These are phyloP conservation scores for Leccinum cinnamomeum DNA, from an alignment of 1,284 basidiomycete species.

Conservation along the genomic window DNA sequence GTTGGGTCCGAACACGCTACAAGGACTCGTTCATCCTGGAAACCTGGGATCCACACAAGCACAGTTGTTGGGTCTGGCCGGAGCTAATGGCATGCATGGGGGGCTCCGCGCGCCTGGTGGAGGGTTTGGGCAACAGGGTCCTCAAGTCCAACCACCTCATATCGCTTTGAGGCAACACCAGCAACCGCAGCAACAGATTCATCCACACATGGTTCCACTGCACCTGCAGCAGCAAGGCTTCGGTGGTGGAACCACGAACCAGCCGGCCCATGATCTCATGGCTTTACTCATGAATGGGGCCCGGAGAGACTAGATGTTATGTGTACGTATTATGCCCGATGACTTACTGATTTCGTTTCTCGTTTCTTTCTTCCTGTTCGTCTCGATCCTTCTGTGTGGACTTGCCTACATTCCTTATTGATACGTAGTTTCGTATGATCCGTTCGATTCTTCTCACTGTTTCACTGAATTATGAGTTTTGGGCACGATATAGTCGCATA, in stretches of 20 bases:
- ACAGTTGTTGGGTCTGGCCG: conserved; percentile 47
- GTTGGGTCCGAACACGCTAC: conserved; percentile 42
- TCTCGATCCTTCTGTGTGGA: conserved; percentile 20
- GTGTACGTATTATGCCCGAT: conserved; percentile 18
- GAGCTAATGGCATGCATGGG: conserved; percentile 37
- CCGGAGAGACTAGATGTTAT: conserved; percentile 46
- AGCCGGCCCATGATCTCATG: conserved; percentile 71
- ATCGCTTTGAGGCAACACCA: conserved; percentile 46
- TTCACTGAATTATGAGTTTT: conserved; percentile 34
- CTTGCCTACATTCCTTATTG: conserved; percentile 35
- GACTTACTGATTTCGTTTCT: conserved; percentile 16
- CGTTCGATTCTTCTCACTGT: conserved; percentile 26
- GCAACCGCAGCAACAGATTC: conserved; percentile 43
- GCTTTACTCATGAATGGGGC: conserved; percentile 73
- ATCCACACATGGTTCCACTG: conserved; percentile 58
- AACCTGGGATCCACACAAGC: conserved; percentile 50
- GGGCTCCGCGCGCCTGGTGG: conserved; percentile 43
- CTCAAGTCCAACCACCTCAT: conserved; percentile 41
- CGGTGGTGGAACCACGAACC: conserved; percentile 45
- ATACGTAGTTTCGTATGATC: conserved; percentile 32
- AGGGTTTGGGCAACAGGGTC: conserved; percentile 55
- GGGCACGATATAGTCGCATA: conserved; percentile 7
- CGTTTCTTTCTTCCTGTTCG: conserved; percentile 1
- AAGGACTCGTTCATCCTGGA: conserved; percentile 48
- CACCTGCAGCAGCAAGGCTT: conserved; percentile 61